A percentile compares a stretch with the other conserved stretches of the same genome.
Evolutionary conservation across 2,329 filamentous ascomycete genomes (phyloP).

Genomic region (Fusarium sambucinum): DNA sequence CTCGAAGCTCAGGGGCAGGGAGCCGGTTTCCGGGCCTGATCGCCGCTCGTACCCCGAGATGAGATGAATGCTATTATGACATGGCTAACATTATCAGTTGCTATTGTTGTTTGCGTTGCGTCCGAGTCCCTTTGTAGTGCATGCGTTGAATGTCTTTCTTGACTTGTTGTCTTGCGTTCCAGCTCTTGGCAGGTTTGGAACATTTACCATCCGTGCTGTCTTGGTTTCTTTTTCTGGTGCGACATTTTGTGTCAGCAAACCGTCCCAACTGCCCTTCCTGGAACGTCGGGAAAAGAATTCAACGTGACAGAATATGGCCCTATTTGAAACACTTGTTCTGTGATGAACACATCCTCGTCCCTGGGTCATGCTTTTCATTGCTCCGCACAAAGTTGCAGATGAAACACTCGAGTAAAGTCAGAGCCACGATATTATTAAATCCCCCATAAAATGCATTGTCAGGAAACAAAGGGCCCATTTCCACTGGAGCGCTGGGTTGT

Average conservation of each 20-base stretch:
- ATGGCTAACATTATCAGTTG: conserved; percentile 12
- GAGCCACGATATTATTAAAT: conserved; percentile 19
- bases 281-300: conserved; percentile 14
- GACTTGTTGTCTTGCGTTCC: conserved; percentile 21
- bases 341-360: conserved; percentile 1
- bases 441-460: conserved; percentile 21
- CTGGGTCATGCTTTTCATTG: background rate
- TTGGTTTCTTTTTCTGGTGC: conserved; percentile 11
- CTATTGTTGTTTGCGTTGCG: conserved; percentile 17
- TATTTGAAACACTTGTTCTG: conserved; percentile 18
- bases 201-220: background rate
- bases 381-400: conserved; percentile 18
- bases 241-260: conserved; percentile 17
- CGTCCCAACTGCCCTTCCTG: conserved; percentile 2
- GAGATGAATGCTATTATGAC: conserved; percentile 23
- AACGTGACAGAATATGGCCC: conserved; percentile 2
- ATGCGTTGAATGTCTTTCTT: conserved; percentile 9
- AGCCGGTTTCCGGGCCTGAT: conserved; percentile 26
- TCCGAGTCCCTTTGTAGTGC: conserved; percentile 16
- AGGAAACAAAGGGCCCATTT: conserved; percentile 10
- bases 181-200: conserved; percentile 21
- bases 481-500: conserved; percentile 2
- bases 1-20: conserved; percentile 21
- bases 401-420: conserved; percentile 38
- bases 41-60: conserved; percentile 33